Evolutionary conservation across 257 asterid species (phyloP).

Genomic region (Solanum clarkiae): DNA sequence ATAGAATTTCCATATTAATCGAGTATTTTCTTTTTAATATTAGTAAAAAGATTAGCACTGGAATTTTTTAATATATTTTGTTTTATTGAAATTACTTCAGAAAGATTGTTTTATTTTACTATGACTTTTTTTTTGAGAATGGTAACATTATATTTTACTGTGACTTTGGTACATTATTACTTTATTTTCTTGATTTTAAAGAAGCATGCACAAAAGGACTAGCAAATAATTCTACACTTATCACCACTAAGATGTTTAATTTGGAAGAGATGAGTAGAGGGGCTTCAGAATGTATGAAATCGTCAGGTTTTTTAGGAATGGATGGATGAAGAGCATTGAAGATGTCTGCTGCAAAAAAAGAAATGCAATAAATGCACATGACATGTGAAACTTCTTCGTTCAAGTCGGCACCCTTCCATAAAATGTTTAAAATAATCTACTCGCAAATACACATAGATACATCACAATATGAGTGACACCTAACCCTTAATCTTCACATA

Average conservation of each 20-base stretch:
- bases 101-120: not conserved
- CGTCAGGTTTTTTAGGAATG: not conserved
- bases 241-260: not conserved
- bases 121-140: not conserved
- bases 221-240: not conserved
- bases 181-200: not conserved
- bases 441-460: not conserved
- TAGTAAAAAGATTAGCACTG: not conserved
- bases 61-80: not conserved
- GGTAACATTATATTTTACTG: not conserved
- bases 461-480: not conserved
- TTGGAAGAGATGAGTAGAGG: not conserved
- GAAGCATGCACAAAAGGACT: not conserved
- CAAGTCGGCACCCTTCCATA: not conserved
- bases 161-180: not conserved
- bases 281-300: not conserved
- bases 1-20: not conserved
- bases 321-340: not conserved
- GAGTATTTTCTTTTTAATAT: not conserved
- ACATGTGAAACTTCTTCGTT: not conserved
- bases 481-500: not conserved
- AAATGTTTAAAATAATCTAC: not conserved
- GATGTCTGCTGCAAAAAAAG: not conserved
- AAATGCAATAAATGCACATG: not conserved
- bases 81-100: not conserved